A percentile compares a stretch with the other conserved stretches of the same genome.
phyloP scores from a whole-genome alignment of 352 stramenopile species.

The Pythium insidiosum region DNA sequence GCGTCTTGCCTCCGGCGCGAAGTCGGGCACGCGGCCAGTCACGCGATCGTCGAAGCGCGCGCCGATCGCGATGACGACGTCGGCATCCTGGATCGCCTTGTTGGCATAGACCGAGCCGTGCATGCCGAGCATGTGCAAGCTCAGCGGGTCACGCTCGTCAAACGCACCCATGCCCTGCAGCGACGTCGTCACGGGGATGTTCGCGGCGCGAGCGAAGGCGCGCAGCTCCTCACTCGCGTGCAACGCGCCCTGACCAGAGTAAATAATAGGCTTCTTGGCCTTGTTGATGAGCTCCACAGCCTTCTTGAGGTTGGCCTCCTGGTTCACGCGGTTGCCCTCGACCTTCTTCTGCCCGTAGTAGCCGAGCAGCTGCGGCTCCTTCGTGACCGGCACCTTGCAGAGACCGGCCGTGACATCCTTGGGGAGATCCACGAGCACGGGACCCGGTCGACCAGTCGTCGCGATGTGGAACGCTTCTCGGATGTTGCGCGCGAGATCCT shows the following conservation, averaged over 20 bases:
- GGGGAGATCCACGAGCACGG: slow-evolving; percentile 93
- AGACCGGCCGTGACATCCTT: slow-evolving; percentile 91
- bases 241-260: slow-evolving; percentile 89
- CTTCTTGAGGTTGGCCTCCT: slow-evolving; percentile 62
- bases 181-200: slow-evolving; percentile 94
- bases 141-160: slow-evolving; percentile 90
- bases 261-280: slow-evolving; percentile 94
- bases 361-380: slow-evolving; percentile 68
- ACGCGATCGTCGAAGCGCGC: slow-evolving; percentile 96
- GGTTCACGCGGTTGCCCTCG: slow-evolving; percentile 70
- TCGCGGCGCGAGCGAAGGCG: slow-evolving; percentile 85
- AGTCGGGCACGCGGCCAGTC: slow-evolving; percentile 89
- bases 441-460: slow-evolving; percentile 88
- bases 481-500: slow-evolving; percentile 92
- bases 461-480: slow-evolving; percentile 95
- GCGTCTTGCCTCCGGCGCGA: slow-evolving; percentile 88
- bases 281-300: slow-evolving; percentile 88
- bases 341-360: slow-evolving; percentile 86
- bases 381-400: slow-evolving; percentile 62
- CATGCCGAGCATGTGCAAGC: slow-evolving; percentile 96
- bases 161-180: slow-evolving; percentile 92
- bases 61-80: slow-evolving; percentile 92
- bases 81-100: slow-evolving; percentile 93
- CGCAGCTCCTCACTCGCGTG: slow-evolving; percentile 86
- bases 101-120: slow-evolving; percentile 95